These are phyloP conservation scores for Musa beccarii DNA, from an alignment of 176 grass and related monocot genomes.

Conservation along the genomic window DNA sequence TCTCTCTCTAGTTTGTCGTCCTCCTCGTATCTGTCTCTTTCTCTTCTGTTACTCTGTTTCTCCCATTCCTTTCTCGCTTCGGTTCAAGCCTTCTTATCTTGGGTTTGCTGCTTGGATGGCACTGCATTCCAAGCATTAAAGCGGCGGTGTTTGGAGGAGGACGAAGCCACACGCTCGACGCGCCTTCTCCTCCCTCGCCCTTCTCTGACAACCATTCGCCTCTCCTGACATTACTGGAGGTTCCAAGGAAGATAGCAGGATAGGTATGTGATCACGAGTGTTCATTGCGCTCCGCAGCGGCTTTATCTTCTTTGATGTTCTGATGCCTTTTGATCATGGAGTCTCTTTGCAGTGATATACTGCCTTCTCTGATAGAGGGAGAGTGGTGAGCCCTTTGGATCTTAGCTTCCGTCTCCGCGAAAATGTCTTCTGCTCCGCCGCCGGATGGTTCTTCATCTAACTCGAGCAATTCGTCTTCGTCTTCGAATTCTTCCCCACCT, in stretches of 20 bases:
- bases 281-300: too few relatives aligned
- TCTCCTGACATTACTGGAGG: not conserved
- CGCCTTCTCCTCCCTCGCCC: slow-evolving; percentile 3
- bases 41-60: not conserved
- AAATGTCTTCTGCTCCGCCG: not conserved
- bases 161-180: not conserved
- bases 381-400: not conserved
- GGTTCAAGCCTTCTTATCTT: not conserved
- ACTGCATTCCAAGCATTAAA: not conserved
- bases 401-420: not conserved
- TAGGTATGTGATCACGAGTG: too few relatives aligned
- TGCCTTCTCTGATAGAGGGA: not conserved
- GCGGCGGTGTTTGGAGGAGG: slow-evolving; percentile 9
- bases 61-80: not conserved
- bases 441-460: slow-evolving; percentile 1
- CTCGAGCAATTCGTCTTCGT: not conserved
- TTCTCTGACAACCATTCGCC: slow-evolving; percentile 3
- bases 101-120: not conserved
- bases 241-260: not conserved
- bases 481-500: slow-evolving; percentile 8
- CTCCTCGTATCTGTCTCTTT: not conserved
- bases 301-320: not conserved
- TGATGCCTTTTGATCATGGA: not conserved
- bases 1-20: not conserved
- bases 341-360: not conserved